Base-by-base conservation (phyloP, 306 rosid genomes). In the Gleditsia sinensis region DNA sequence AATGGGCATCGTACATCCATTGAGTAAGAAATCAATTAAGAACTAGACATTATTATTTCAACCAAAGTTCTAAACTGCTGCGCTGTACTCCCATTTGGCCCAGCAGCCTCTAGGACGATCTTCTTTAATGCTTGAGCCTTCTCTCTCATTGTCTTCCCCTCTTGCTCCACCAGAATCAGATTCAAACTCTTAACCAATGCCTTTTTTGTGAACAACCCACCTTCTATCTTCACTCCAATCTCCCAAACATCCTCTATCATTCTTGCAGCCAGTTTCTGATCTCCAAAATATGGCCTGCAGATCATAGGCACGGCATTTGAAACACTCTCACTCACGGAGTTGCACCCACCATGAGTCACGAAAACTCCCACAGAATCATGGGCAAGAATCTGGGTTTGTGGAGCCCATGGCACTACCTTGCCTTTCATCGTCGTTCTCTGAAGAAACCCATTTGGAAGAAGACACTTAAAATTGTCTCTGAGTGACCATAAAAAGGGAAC, bases 241-340 rank as follows among this genome's bases (percentile, higher is more conserved):
- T 80, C 84, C 90, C 88, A 85, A 11, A 82, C 11, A 34, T 56
- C 81, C 69, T 83, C 88, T 2, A 85, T 78, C 75, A 81, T 69
- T 39, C 83, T 74, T 0, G 62, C 83, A 20, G 55, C 32, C 80
- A 88, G 72, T 14, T 40, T 54, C 0, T 88, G 84, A 50, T 88
- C 92, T 28, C 83, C 89, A n/a, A 83, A 85, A 11, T 68, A 83
- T 0, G 86, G 89, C 78, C 88, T 64, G 36, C 81, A 69, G 3
- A 87, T 78, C 86, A 88, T 80, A 0, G 93, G 90, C 19, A 88
- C 90, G 16, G 81, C 87, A 42, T 62, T 74, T 2, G 76, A 78
- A 10, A 89, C 50, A 33, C 88, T 70, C 72, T 89, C 91, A 34
- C 12, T 68, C 3, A 85, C 86, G 0, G 91, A 84, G 78, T 85